Evolutionary conservation across 139 green algal species (phyloP).

Genomic region (Deuterostichococcus epilithicus): DNA sequence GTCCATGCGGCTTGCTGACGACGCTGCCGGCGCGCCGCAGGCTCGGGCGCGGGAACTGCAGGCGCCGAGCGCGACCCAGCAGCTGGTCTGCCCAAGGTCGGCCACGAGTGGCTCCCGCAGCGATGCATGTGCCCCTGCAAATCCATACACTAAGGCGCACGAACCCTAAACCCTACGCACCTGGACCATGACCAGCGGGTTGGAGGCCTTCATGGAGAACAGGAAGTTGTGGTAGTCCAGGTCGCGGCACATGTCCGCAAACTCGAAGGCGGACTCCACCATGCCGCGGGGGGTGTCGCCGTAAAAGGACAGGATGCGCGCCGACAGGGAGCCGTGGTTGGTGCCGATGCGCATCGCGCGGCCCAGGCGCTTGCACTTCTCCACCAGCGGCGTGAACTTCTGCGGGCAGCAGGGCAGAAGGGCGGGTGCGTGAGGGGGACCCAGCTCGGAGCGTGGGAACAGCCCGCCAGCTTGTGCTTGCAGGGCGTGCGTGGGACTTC

Average conservation of each 20-base stretch:
- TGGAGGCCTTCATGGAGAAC: slow-evolving; percentile 99
- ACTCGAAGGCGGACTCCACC: slow-evolving; percentile 89
- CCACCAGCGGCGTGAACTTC: slow-evolving; percentile 90
- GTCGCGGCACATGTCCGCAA: slow-evolving; percentile 94
- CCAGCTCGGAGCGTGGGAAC: no score
- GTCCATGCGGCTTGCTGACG: no score
- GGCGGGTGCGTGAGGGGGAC: no score
- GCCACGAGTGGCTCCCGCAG: no score
- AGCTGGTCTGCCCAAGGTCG: no score
- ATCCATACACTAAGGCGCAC: no score
- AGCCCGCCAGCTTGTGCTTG: no score
- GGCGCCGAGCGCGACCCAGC: no score
- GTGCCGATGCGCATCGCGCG: slow-evolving; percentile 95
- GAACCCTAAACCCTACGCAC: not conserved
- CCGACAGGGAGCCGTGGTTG: slow-evolving; percentile 96
- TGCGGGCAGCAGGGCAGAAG: slow-evolving; percentile 7
- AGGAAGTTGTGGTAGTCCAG: slow-evolving; percentile 99
- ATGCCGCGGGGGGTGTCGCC: slow-evolving; percentile 80
- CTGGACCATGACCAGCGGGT: slow-evolving; percentile 94
- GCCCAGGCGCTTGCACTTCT: slow-evolving; percentile 95
- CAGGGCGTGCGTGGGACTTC: no score
- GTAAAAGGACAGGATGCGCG: slow-evolving; percentile 95
- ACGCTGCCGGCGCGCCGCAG: no score
- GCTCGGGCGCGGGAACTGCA: no score
- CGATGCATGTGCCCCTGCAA: no score